Evolutionary conservation across 176 grass and related monocot species (phyloP).

Genomic region (Oryza brachyantha): DNA sequence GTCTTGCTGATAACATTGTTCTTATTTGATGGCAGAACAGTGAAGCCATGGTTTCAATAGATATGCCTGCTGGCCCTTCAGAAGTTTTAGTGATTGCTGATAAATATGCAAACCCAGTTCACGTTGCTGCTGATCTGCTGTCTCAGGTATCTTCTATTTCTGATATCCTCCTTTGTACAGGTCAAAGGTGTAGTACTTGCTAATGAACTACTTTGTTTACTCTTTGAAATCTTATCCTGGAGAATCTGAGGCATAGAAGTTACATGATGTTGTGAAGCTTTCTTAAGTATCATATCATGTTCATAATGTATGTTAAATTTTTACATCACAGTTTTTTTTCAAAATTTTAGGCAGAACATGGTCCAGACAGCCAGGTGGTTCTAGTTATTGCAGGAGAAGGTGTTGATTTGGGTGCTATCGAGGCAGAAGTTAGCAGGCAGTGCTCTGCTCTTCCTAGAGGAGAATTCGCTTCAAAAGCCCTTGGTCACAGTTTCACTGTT

Average conservation of each 20-base stretch:
- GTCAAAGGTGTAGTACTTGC: too few relatives aligned
- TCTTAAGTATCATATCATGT: not conserved
- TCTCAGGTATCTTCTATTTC: slow-evolving; percentile 68
- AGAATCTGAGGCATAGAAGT: not conserved
- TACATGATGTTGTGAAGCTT: not conserved
- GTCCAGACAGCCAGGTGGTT: slow-evolving; percentile 96
- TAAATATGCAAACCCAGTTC: slow-evolving; percentile 72
- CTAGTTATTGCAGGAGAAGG: slow-evolving; percentile 80
- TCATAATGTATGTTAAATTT: not conserved
- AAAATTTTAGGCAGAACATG: slow-evolving; percentile 84
- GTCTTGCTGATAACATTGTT: slow-evolving; percentile 7
- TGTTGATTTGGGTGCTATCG: slow-evolving; percentile 66
- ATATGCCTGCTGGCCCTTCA: slow-evolving; percentile 96
- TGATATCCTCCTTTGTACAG: slow-evolving; percentile 5
- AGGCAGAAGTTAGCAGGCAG: slow-evolving; percentile 86
- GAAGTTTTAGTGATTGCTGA: slow-evolving; percentile 96
- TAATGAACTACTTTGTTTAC: not conserved
- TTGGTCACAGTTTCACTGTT: slow-evolving; percentile 89
- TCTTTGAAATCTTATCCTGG: not conserved
- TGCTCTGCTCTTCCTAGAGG: slow-evolving; percentile 86
- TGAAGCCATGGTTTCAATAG: slow-evolving; percentile 97
- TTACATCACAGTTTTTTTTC: slow-evolving; percentile 1
- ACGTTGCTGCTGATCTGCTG: slow-evolving; percentile 90
- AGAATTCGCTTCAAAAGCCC: slow-evolving; percentile 91
- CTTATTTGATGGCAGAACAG: slow-evolving; percentile 74